Base-by-base conservation (phyloP, 2,329 filamentous ascomycete genomes). In the Aspergillus sp. region DNA sequence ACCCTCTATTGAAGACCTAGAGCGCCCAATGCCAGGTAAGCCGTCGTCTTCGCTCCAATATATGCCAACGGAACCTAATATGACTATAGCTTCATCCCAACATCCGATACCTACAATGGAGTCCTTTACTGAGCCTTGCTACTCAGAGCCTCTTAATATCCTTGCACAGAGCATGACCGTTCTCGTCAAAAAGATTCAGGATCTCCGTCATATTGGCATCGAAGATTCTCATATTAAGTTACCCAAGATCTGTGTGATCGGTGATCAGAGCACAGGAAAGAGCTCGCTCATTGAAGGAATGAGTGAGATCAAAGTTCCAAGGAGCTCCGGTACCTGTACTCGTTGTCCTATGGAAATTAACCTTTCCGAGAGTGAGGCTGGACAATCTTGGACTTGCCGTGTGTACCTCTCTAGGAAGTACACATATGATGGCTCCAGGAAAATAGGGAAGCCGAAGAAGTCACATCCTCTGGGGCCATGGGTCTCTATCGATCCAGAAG, bases 231-330 rank as follows among this genome's bases (percentile, higher is more conserved):
- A 78, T 0, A 83, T 91, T 0, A 83, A 85, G 0, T 77, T 96
- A 0, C 91, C 92, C 0, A 90, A 91, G 64, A 86, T 96, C 9
- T 89, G 93, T 5, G 84, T 96, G 0, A 86, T 96, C 0, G 92
- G 92, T 0, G 91, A 96, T 49, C 92, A 96, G 67, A 90, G 86
- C 0, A 89, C 91, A 0, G 93, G 92, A 0, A 96, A 96, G 69
- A 91, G 87, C 0, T 91, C 82, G 0, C 69, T 84, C 0, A 82
- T 83, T 51, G 86, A 86, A 12, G 86, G 84, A 0, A 83, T 89
- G 58, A 76, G 47, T 0, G 89, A 87, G 4, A 87, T 95, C 22
- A 86, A 86, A 19, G 83, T 93, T 0, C 91, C 91, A 0, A 82
- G 88, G 2, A 85, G 83, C 41, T 83, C 84, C 4, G 89, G 88